phyloP scores from a whole-genome alignment of 1,284 basidiomycete species.

The Puccinia triticina region DNA sequence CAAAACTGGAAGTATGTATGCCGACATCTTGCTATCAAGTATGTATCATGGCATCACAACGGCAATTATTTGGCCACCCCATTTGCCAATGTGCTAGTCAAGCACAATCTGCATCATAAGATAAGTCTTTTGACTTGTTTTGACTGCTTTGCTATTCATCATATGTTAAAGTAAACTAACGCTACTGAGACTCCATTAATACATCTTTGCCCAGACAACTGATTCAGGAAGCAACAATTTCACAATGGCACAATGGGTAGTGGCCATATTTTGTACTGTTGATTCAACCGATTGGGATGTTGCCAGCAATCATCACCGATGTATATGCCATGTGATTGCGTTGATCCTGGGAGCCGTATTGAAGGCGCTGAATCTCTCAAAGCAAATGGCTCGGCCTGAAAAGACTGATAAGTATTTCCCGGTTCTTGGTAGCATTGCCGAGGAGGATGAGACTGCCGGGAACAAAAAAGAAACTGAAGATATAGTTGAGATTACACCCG shows the following conservation, averaged over 20 bases:
- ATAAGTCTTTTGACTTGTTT: too few species aligned
- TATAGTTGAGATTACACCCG: neutral
- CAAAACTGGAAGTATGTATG: too few species aligned
- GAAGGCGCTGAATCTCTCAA: neutral
- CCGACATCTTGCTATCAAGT: too few species aligned
- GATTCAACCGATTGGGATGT: neutral
- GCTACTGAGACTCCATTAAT: too few species aligned
- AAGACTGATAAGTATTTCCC: neutral
- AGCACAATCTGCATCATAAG: too few species aligned
- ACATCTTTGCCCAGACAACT: slow-evolving; percentile 3
- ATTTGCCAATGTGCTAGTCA: too few species aligned
- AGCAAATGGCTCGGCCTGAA: neutral
- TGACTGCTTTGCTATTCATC: too few species aligned
- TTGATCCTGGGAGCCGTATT: neutral
- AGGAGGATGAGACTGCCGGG: neutral
- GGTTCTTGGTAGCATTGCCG: neutral
- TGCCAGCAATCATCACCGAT: neutral
- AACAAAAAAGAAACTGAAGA: too few species aligned
- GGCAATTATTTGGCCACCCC: too few species aligned
- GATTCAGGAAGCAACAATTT: slow-evolving; percentile 30
- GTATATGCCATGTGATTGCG: slow-evolving; percentile 7
- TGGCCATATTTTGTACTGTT: neutral
- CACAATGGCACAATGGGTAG: slow-evolving; percentile 5
- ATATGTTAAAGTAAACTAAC: too few species aligned
- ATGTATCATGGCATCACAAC: too few species aligned